Evolutionary conservation across 306 rosid genomes (phyloP).

Genomic region (Vigna reflexopilosa): DNA sequence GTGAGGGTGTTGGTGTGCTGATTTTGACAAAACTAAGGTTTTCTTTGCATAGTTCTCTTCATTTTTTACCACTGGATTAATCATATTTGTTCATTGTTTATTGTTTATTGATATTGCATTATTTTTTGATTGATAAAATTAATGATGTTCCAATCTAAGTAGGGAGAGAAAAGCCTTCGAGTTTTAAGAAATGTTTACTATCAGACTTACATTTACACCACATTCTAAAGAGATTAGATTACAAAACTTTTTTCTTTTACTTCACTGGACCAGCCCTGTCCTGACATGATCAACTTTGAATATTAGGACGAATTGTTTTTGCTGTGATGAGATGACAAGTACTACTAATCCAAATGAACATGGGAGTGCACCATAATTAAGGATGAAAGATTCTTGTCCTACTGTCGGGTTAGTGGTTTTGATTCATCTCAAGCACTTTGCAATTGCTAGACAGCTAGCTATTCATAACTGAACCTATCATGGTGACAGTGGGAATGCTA

Average conservation of each 20-base stretch:
- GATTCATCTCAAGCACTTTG: neutral
- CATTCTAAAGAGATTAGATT: too few relatives aligned
- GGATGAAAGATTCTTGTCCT: constrained; percentile 31
- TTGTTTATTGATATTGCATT: neutral
- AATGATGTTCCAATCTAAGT: neutral
- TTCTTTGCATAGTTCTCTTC: constrained; percentile 13
- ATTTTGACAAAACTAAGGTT: constrained; percentile 7
- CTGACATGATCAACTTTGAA: constrained; percentile 14
- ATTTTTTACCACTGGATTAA: neutral
- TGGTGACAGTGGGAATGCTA: neutral
- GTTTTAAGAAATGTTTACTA: neutral
- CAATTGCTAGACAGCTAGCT: constrained; percentile 43
- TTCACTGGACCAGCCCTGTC: too few relatives aligned
- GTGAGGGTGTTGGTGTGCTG: constrained; percentile 22
- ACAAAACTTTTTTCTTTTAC: too few relatives aligned
- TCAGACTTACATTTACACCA: neutral
- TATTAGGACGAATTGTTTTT: neutral
- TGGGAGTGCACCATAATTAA: constrained; percentile 18
- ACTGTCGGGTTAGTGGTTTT: constrained; percentile 35
- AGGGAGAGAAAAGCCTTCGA: neutral
- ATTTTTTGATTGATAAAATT: constrained; percentile 1
- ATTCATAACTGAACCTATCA: constrained; percentile 7
- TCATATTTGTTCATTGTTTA: neutral
- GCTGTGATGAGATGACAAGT: constrained; percentile 10
- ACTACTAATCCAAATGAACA: neutral